A percentile compares a stretch with the other conserved stretches of the same genome.
These are phyloP conservation scores for Thelonectria blattea DNA, from an alignment of 2,329 filamentous ascomycete species.

Conservation along the genomic window DNA sequence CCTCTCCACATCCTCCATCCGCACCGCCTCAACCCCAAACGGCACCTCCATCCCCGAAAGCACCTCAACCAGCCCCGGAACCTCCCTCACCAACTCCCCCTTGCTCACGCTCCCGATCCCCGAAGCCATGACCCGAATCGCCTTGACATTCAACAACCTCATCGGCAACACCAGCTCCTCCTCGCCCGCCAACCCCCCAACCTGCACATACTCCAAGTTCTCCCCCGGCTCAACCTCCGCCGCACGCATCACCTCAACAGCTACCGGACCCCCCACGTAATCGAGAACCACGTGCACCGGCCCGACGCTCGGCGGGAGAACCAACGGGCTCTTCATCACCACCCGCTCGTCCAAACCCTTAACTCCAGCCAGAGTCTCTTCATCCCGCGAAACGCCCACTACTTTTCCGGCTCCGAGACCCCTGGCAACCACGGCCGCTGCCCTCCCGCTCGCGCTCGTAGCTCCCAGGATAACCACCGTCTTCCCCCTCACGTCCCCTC, in stretches of 20 bases:
- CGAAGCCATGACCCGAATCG: conserved; percentile 19
- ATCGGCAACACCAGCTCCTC: conserved; percentile 11
- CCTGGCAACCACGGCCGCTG: conserved; percentile 10
- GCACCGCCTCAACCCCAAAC: conserved; percentile 6
- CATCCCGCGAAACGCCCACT: conserved; percentile 14
- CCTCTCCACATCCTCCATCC: conserved; percentile 11
- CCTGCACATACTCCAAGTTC: conserved; percentile 20
- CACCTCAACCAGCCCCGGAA: neutral
- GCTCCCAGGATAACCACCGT: conserved; percentile 21
- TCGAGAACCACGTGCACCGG: conserved; percentile 20
- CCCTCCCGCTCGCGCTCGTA: conserved; percentile 21
- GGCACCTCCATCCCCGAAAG: conserved; percentile 13
- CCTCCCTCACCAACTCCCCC: conserved; percentile 11
- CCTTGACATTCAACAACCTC: conserved; percentile 13
- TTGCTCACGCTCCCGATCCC: conserved; percentile 14
- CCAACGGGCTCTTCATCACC: conserved; percentile 5
- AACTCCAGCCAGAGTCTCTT: conserved; percentile 3
- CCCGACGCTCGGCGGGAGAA: conserved; percentile 14
- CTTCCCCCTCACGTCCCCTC: conserved; percentile 8
- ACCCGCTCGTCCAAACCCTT: conserved; percentile 17
- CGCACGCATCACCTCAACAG: conserved; percentile 11
- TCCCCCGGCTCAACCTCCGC: conserved; percentile 7
- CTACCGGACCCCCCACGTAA: conserved; percentile 17
- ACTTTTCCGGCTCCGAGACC: conserved; percentile 10
- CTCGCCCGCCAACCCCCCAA: conserved; percentile 17